These are phyloP conservation scores for Mycosphaerella arachidis DNA, from an alignment of 2,329 filamentous ascomycete genomes.

Conservation along the genomic window DNA sequence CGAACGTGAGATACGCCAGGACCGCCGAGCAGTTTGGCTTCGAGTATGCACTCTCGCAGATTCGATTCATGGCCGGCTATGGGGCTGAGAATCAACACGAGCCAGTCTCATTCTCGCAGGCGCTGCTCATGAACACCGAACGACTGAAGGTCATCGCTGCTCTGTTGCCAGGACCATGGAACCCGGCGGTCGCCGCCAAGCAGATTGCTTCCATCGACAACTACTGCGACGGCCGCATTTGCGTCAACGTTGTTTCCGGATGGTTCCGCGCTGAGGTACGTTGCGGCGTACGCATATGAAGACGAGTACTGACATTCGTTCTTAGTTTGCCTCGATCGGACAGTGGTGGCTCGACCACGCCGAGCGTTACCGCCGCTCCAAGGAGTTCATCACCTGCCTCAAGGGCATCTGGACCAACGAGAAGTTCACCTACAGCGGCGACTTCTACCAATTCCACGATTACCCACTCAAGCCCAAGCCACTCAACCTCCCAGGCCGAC, in stretches of 20 bases:
- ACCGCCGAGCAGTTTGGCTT: slow-evolving; percentile 48
- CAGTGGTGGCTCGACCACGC: slow-evolving; percentile 54
- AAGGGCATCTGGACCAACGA: slow-evolving; percentile 51
- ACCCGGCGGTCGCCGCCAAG: slow-evolving; percentile 50
- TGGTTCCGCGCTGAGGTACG: slow-evolving; percentile 50
- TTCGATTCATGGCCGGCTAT: slow-evolving; percentile 49
- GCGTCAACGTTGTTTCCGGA: slow-evolving; percentile 51
- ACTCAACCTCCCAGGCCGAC: slow-evolving; percentile 40
- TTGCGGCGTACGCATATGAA: too few species aligned
- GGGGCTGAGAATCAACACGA: slow-evolving; percentile 47
- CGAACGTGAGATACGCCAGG: slow-evolving; percentile 47
- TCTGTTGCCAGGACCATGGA: slow-evolving; percentile 49
- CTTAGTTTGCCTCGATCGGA: slow-evolving; percentile 45
- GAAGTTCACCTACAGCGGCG: slow-evolving; percentile 47
- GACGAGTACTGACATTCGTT: slow-evolving; percentile 6
- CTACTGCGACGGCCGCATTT: slow-evolving; percentile 49
- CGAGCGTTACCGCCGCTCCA: slow-evolving; percentile 48
- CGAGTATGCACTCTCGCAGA: slow-evolving; percentile 50
- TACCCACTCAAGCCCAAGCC: slow-evolving; percentile 50
- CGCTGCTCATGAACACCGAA: slow-evolving; percentile 45
- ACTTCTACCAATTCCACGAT: slow-evolving; percentile 52
- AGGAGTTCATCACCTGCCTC: slow-evolving; percentile 50
- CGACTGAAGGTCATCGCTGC: slow-evolving; percentile 51
- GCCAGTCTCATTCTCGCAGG: slow-evolving; percentile 51
- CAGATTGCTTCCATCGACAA: slow-evolving; percentile 52